A percentile compares a stretch with the other conserved stretches of the same genome.
Conservation (phyloP, 148 eudicot genomes). For the Selenicereus undatus region DNA sequence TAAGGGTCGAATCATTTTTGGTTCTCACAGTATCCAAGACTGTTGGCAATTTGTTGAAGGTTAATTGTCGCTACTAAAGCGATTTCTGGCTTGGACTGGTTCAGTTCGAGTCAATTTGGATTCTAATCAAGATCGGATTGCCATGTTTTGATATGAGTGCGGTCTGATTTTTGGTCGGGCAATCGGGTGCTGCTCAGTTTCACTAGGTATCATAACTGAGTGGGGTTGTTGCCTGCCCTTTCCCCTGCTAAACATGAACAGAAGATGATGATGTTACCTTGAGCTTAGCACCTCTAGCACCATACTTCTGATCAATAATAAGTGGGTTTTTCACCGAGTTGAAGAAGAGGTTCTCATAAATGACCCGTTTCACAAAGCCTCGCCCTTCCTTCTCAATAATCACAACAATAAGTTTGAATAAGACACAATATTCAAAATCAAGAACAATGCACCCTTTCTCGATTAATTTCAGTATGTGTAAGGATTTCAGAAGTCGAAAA, state of each 20-base stretch:
- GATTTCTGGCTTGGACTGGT: background rate
- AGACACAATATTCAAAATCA: background rate
- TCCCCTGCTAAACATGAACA: background rate
- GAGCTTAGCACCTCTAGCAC: slow-evolving; percentile 20
- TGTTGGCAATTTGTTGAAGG: no score
- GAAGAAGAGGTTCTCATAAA: slow-evolving; percentile 39
- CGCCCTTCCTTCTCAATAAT: slow-evolving; percentile 41
- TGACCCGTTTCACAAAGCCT: slow-evolving; percentile 43
- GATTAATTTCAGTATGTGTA: background rate
- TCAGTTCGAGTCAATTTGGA: background rate
- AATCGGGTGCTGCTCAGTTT: background rate
- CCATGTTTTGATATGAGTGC: background rate
- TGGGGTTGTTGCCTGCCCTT: background rate
- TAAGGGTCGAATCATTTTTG: no score
- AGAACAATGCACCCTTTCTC: background rate
- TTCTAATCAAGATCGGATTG: no score
- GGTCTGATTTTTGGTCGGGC: background rate
- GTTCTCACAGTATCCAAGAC: no score
- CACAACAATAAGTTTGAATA: background rate
- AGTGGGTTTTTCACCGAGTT: slow-evolving; percentile 43
- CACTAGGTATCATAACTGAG: background rate
- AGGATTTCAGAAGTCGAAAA: background rate
- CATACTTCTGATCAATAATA: slow-evolving; percentile 59
- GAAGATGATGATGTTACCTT: slow-evolving; percentile 12
- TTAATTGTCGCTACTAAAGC: no score